These are phyloP conservation scores for Trichosporon sp. DNA, from an alignment of 1,284 basidiomycete species.

Conservation along the genomic window DNA sequence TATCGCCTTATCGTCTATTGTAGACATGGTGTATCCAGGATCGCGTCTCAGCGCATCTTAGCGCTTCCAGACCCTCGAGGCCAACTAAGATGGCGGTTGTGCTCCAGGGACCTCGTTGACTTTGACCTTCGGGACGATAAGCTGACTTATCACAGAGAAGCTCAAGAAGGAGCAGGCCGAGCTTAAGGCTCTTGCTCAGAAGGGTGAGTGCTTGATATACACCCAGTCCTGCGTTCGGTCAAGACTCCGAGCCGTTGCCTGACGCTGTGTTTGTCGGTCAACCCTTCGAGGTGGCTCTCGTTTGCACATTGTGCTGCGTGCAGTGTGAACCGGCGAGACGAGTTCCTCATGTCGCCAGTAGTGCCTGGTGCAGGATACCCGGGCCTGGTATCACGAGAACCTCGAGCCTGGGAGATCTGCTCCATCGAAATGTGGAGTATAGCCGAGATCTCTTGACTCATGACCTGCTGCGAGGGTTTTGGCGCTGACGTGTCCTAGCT, in stretches of 20 bases:
- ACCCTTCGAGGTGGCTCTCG: too few species aligned
- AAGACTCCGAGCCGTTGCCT: too few species aligned
- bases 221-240: too few species aligned
- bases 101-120: not conserved
- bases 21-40: not conserved
- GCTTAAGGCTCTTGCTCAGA: slow-evolving; percentile 30
- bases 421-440: not conserved
- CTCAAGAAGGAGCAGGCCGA: slow-evolving; percentile 36
- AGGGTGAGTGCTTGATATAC: slow-evolving; percentile 36
- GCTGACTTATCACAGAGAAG: slow-evolving; percentile 15
- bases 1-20: not conserved
- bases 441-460: not conserved
- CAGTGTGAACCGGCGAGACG: not conserved
- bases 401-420: not conserved
- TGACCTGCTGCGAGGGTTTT: not conserved
- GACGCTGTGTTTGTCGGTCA: too few species aligned
- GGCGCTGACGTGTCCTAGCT: slow-evolving; percentile 22
- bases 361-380: not conserved
- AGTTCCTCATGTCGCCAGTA: not conserved
- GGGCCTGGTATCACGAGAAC: not conserved
- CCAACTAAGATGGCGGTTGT: not conserved
- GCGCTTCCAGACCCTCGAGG: not conserved
- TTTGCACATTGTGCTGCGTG: too few species aligned
- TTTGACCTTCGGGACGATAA: too few species aligned
- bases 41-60: not conserved